These are phyloP conservation scores for Hansenula lynferdii DNA, from an alignment of 1,139 yeast species.

Conservation along the genomic window DNA sequence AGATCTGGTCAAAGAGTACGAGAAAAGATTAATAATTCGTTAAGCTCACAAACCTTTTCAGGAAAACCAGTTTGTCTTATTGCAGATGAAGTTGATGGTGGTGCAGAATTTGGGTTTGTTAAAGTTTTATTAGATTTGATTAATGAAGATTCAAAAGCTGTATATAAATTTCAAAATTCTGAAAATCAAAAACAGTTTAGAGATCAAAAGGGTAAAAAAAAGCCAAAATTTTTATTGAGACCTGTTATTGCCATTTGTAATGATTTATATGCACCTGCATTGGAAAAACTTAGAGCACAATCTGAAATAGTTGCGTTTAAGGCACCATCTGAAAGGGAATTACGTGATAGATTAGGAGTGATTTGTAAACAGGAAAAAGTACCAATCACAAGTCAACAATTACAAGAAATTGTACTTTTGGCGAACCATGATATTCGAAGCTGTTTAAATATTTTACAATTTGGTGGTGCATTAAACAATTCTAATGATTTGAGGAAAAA, in stretches of 20 bases:
- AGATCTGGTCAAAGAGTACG: constrained; percentile 52
- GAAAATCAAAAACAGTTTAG: constrained; percentile 15
- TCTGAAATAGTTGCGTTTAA: constrained; percentile 69
- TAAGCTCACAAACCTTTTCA: constrained; percentile 57
- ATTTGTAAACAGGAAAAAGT: constrained; percentile 48
- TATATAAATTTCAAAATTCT: constrained; percentile 24
- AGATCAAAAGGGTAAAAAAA: constrained; percentile 23
- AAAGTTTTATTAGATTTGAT: constrained; percentile 58
- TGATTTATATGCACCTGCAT: constrained; percentile 67
- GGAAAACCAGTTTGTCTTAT: constrained; percentile 76
- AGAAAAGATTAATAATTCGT: constrained; percentile 64
- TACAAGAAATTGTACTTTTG: constrained; percentile 57
- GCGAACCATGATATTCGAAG: constrained; percentile 86
- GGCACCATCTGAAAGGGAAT: constrained; percentile 48
- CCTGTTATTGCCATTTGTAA: constrained; percentile 94
- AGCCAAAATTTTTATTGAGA: constrained; percentile 48
- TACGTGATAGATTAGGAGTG: constrained; percentile 41
- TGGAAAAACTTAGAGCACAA: constrained; percentile 68
- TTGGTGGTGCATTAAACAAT: constrained; percentile 28
- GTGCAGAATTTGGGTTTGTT: constrained; percentile 80
- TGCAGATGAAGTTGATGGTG: constrained; percentile 90
- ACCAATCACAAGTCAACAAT: constrained; percentile 29
- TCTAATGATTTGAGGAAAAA: constrained; percentile 30
- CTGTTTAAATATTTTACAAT: constrained; percentile 80
- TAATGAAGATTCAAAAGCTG: constrained; percentile 51